Base-by-base conservation (phyloP, 306 rosid species). In the Cajanus cajan region DNA sequence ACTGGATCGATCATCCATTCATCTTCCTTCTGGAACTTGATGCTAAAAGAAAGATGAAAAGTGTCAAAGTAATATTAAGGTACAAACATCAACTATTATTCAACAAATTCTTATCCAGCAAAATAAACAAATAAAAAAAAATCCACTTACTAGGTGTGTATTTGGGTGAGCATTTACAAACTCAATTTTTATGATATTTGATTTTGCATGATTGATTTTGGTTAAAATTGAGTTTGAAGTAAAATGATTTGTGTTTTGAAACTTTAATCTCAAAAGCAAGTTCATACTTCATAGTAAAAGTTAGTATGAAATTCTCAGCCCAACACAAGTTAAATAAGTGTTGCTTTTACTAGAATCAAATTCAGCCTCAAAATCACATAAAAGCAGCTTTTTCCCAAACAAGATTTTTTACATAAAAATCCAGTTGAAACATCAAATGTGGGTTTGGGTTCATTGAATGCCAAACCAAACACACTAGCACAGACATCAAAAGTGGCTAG, bases 1-100 rank as follows among this genome's bases (percentile, higher is more conserved):
- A 92, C 90, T 6, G 98, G 97, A 88, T 94, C 97, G 24, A 92
- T 39, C 89, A 94, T 76, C 98, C 97, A 94, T 81, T 88, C 95
- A 68, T 92, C 85, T 78, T 89, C 94, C 79, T 88, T 86, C 13
- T 77, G 83, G 87, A 78, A 86, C 89, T 87, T 94, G 87, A 93
- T 90, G 85, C 98, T 94, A 90, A 76, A 75, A 86, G 54, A 84
- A 43, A 50, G 65, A 59, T 45, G 34, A 34, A 48, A 66, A 24
- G 9, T 37, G 5, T 62, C 80, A 51, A 57, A 61, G 33, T 18
- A 47, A 67, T 18, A 40, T 25, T 25, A 31, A 69, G 50, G 78
- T 55, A 33, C 44, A 79, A 61, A 57, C 48, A 79, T 68, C 6
- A 82, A 70, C 43, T 71, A 74, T 19, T 48, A 62, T 36, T 34